Base-by-base conservation (phyloP, 208 protist species). In the Tetramitus jugosus region DNA sequence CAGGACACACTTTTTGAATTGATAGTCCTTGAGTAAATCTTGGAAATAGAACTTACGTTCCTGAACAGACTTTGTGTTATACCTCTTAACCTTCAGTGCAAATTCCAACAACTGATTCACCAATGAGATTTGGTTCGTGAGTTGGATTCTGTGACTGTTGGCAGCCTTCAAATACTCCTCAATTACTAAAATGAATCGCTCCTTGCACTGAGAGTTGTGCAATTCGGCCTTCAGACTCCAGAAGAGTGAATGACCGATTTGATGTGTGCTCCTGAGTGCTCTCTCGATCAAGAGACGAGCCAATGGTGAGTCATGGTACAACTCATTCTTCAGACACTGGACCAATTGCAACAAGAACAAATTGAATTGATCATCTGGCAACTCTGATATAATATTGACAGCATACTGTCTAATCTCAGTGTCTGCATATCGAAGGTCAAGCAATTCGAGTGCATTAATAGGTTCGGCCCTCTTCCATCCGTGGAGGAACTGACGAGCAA, bases 151-250 rank as follows among this genome's bases (percentile, higher is more conserved):
- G 31, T 78, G 52, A 46, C 20, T 23, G n/a, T 39, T 31, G 7
- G 3, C 3, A 23, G 42, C 52, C 60, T 67, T 42, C 78, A 76
- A 71, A 65, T 87, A 87, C 33, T 85, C 84, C 53, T 94, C 89
- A 0, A 94, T 77, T 0, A 95, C 64, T 35, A 94, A 83, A 3
- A 88, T 88, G 80, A 91, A 87, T 17, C 90, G 84, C 80, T 94
- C 90, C 40, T 82, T 84, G 33, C 91, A 88, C 29, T 60, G 79
- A 26, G 82, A 69, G 46, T 91, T 85, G 42, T 89, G 84, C 76
- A 93, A 85, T 76, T 95, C 90, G 1, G 91, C 88, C 71, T 90
- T 86, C 29, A 97, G 83, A 79, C 91, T 89, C 91, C 89, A 93
- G 77, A 93, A 94, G 3, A 93, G 84, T 76, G 86, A 86, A 67